phyloP scores from a whole-genome alignment of 768 basidiomycete genomes.

The Dendrothele bispora region DNA sequence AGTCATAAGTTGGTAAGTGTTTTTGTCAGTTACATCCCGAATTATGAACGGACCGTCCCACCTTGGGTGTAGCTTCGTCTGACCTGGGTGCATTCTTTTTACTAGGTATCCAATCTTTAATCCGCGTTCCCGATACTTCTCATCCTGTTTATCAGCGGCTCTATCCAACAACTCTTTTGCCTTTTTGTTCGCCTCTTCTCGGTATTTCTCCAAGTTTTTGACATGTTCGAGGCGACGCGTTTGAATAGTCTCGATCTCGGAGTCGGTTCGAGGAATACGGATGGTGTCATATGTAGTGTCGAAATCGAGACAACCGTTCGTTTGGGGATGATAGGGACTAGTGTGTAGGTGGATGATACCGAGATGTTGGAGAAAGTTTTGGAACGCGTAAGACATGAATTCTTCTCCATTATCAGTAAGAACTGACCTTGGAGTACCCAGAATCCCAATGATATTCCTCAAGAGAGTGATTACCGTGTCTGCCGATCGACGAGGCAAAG shows the following conservation, averaged over 20 bases:
- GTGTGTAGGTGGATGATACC: conserved; percentile 17
- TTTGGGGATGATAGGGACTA: conserved; percentile 8
- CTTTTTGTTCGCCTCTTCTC: conserved; percentile 14
- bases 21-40: conserved; percentile 10
- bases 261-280: conserved; percentile 15
- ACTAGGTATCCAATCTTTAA: conserved; percentile 19
- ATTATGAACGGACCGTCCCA: conserved; percentile 22
- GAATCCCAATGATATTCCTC: conserved; percentile 8
- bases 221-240: conserved; percentile 14
- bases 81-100: conserved; percentile 10
- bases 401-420: conserved; percentile 21
- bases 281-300: conserved; percentile 12
- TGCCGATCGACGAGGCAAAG: conserved; percentile 7
- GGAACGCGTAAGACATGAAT: conserved; percentile 17
- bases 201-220: conserved; percentile 14
- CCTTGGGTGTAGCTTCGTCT: conserved; percentile 18
- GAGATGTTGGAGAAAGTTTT: conserved; percentile 9
- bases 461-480: conserved; percentile 11
- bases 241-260: conserved; percentile 16
- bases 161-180: conserved; percentile 13
- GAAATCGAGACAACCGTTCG: conserved; percentile 5
- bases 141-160: conserved; percentile 14
- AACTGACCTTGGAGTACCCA: conserved; percentile 14
- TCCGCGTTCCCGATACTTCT: conserved; percentile 11
- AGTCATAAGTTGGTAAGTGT: conserved; percentile 21